Percentiles rank a stretch among this genome's conserved stretches.
Evolutionary conservation across 2,329 filamentous ascomycete genomes (phyloP).

Genomic region (Clarireedia monteithiana): DNA sequence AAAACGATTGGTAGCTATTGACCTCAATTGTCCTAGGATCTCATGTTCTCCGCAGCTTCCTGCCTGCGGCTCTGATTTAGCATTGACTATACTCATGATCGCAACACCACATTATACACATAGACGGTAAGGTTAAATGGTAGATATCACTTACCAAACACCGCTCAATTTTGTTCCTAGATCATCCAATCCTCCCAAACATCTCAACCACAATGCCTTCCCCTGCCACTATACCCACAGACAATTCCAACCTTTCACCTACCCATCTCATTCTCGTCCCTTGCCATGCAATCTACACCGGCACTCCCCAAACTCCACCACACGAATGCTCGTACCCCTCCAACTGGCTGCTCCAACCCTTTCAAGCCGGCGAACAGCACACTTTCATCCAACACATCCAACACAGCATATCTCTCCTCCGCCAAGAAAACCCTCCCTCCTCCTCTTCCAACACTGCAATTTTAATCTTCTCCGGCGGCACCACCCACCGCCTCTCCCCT

Average conservation of each 20-base stretch:
- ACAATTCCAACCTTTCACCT: neutral
- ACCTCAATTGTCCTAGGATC: too few species aligned
- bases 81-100: too few species aligned
- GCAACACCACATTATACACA: too few species aligned
- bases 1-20: too few species aligned
- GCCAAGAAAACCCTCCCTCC: conserved; percentile 42
- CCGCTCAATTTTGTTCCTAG: too few species aligned
- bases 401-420: conserved; percentile 33
- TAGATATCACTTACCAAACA: too few species aligned
- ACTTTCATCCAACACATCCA: conserved; percentile 74
- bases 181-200: neutral
- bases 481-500: conserved; percentile 32
- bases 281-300: conserved; percentile 71
- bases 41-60: too few species aligned
- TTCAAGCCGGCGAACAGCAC: conserved; percentile 59
- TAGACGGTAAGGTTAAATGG: too few species aligned
- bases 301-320: conserved; percentile 8
- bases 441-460: conserved; percentile 30
- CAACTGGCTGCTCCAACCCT: conserved; percentile 68
- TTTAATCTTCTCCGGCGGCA: conserved; percentile 22
- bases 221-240: neutral
- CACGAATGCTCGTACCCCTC: conserved; percentile 32
- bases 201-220: neutral
- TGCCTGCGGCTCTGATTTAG: too few species aligned
- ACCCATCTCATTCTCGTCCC: conserved; percentile 67